Evolutionary conservation across 768 basidiomycete genomes (phyloP).

Genomic region (Podaxis mareebaensis): DNA sequence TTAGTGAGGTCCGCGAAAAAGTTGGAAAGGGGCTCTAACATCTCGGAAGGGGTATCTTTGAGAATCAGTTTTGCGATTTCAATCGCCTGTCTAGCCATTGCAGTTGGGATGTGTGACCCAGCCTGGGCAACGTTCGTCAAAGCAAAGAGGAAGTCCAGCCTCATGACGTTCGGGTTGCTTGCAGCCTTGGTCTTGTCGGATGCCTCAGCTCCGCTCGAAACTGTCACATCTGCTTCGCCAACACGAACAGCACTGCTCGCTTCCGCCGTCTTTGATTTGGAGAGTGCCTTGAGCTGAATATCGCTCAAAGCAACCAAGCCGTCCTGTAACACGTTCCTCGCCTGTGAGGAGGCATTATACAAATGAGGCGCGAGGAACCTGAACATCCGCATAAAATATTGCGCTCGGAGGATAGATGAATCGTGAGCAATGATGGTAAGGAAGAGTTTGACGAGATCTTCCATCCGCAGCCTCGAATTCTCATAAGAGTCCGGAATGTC

Average conservation of each 20-base stretch:
- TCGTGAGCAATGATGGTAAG: constrained; percentile 82
- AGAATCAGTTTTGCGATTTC: constrained; percentile 60
- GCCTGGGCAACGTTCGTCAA: constrained; percentile 48
- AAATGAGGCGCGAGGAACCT: constrained; percentile 56
- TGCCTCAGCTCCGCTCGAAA: constrained; percentile 32
- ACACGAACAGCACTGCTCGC: constrained; percentile 28
- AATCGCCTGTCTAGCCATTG: constrained; percentile 44
- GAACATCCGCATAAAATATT: constrained; percentile 67
- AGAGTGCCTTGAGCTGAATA: constrained; percentile 48
- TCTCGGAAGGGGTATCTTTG: constrained; percentile 46
- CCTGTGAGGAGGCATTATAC: constrained; percentile 52
- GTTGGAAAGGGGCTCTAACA: constrained; percentile 39
- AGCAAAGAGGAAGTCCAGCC: constrained; percentile 62
- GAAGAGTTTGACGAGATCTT: constrained; percentile 69
- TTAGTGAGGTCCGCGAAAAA: constrained; percentile 57
- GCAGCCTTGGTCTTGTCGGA: constrained; percentile 47
- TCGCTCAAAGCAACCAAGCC: constrained; percentile 68
- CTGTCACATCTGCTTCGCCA: constrained; percentile 26
- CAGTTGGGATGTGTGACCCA: constrained; percentile 46
- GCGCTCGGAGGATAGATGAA: constrained; percentile 61
- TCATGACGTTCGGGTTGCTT: constrained; percentile 59
- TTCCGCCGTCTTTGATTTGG: constrained; percentile 47
- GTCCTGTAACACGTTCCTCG: constrained; percentile 59
- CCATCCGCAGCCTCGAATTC: constrained; percentile 53
- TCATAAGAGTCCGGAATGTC: constrained; percentile 63